These are phyloP conservation scores for Coemansia sp. DNA, from an alignment of 192 early-diverging fungal genomes.

Conservation along the genomic window DNA sequence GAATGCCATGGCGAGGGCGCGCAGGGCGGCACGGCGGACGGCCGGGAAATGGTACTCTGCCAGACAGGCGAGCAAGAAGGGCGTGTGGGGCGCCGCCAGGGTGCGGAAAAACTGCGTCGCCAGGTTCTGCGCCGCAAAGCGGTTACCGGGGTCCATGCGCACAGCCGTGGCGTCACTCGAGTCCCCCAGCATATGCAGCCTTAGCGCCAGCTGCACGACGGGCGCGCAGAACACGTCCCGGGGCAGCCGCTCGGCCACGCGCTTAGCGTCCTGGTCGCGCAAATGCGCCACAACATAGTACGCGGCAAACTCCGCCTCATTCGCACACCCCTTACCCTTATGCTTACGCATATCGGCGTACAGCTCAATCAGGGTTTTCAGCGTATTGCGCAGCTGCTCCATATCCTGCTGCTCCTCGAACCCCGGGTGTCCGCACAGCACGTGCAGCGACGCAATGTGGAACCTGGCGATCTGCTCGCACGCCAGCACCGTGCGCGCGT, in stretches of 20 bases:
- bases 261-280: slow-evolving; percentile 68
- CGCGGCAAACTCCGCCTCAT: slow-evolving; percentile 89
- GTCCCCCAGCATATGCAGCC: slow-evolving; percentile 62
- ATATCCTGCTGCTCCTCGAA: slow-evolving; percentile 80
- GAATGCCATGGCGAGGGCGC: slow-evolving; percentile 69
- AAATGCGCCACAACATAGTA: slow-evolving; percentile 80
- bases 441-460: slow-evolving; percentile 75
- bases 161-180: slow-evolving; percentile 48
- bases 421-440: slow-evolving; percentile 64
- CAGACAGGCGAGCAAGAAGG: slow-evolving; percentile 76
- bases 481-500: slow-evolving; percentile 60
- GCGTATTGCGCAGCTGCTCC: slow-evolving; percentile 85
- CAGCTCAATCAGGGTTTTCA: slow-evolving; percentile 81
- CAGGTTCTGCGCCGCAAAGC: slow-evolving; percentile 60
- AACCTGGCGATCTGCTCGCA: slow-evolving; percentile 87
- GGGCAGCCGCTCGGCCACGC: slow-evolving; percentile 61
- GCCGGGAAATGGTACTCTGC: slow-evolving; percentile 70
- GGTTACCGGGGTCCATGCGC: slow-evolving; percentile 52
- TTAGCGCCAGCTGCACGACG: slow-evolving; percentile 66
- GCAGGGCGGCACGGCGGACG: slow-evolving; percentile 71
- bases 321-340: slow-evolving; percentile 56
- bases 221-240: slow-evolving; percentile 57
- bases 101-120: slow-evolving; percentile 73
- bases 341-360: slow-evolving; percentile 72
- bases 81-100: slow-evolving; percentile 55